Base-by-base conservation (phyloP, 192 early-diverging fungal species). In the Podila epigama region DNA sequence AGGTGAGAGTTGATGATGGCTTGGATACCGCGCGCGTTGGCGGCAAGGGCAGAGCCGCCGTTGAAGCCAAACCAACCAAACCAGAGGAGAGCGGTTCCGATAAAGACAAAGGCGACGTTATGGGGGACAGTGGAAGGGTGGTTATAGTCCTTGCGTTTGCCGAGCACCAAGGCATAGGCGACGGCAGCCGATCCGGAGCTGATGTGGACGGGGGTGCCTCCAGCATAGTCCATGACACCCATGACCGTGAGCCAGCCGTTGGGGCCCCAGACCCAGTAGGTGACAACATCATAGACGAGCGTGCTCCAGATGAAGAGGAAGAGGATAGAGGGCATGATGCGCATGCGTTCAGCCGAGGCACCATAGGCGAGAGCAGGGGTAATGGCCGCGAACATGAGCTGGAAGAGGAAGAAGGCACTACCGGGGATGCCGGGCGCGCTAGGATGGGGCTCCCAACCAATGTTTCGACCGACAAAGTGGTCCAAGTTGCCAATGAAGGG, bases 1-100 rank as follows among this genome's bases (percentile, higher is more conserved):
- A 94, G 44, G 69, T 89, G 89, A 25, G 95, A 96, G 53, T 85
- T 87, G 70, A 94, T 75, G 35, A 92, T 85, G 0, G 94, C 89
- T 54, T 91, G 89, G 22, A 89, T 91, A 13, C 93, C 90, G 4
- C 92, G 84, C 1, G 91, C 86, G 15, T 88, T 91, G 28, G 87
- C 87, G 31, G 88, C 85, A 16, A 92, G 72, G 3, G 91, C 92
- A n/a, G 81, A 86, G 33, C 93, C 94, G 20, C 89, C 93, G 79
- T 97, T 97, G 80, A 96, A 97, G 1, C 91, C 93, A 51, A 92
- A 91, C 94, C 94, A 97, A 35, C 95, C 95, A 70, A 97, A 95
- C 90, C 94, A 95, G 52, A 97, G 73, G 29, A 96, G 80, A 12
- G 91, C 84, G 25, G 90, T 88, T 5, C 94, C 95, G 27, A 96